Evolutionary conservation across 2,329 filamentous ascomycete species (phyloP), one percentile per base, ranked within the genome.

Genomic region (Colletotrichum caudatum): DNA sequence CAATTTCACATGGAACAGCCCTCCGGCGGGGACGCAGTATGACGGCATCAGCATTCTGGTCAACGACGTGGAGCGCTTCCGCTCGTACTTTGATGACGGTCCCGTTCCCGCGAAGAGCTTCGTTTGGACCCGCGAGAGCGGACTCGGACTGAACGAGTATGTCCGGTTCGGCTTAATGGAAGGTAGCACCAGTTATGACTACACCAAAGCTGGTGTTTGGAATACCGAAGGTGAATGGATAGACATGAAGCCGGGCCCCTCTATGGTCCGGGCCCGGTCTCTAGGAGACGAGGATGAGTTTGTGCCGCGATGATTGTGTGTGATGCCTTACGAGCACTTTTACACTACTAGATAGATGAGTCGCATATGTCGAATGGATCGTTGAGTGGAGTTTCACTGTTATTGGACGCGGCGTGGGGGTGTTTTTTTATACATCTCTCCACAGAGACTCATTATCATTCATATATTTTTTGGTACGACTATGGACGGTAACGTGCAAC

Each of bases 61-160:
- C 74, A 96, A 97, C 77, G 94, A 97, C 75, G 94, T 97, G 0
- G 94, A 97, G 81, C 85, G 93, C 26, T 94, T 92, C 79, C 84
- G 92, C n/a, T 88, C 88, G 7, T 95, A 92, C 79, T 92, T 92
- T 73, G 87, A 86, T 57, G 87, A 90, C 60, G 85, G 83, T 51
- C 84, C 85, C 50, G 81, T 82, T 37, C 76, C 77, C 46, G 70
- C 78, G 62, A 77, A 82, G 26, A 77, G 80, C 18, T 92, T 92
- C 74, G 86, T 87, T 0, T 94, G 92, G 91, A 82, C 81, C 0
- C 84, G 90, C 71, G 84, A 87, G 46, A 79, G 77, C 29, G 81
- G 75, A 8, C 71, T 84, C 16, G 79, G 80, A 4, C 71, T 86
- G 63, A 88, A 90, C 50, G 92, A 94, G 80, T 95, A 94, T 77